Percentiles rank a stretch among this genome's conserved stretches.
These are phyloP conservation scores for Hawksworthiomyces lignivorus DNA, from an alignment of 2,329 filamentous ascomycete species.

Conservation along the genomic window DNA sequence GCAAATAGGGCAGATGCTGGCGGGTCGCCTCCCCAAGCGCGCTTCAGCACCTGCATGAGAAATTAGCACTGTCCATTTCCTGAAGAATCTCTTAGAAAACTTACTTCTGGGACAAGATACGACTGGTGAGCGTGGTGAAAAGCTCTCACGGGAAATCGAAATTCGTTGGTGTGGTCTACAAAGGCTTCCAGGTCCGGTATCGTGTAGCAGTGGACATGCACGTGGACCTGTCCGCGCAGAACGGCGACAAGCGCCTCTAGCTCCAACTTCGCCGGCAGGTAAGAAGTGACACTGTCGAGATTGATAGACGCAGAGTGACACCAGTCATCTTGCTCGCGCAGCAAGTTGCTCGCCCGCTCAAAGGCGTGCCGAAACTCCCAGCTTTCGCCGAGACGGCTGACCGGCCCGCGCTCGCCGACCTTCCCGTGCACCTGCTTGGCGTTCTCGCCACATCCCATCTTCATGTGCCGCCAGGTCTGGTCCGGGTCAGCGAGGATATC, in stretches of 20 bases:
- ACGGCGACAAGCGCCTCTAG: constrained; percentile 58
- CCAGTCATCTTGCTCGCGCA: constrained; percentile 60
- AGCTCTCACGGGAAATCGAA: constrained; percentile 56
- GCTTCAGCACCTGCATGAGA: constrained; percentile 42
- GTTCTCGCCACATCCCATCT: constrained; percentile 70
- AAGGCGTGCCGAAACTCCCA: constrained; percentile 62
- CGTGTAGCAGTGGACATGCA: constrained; percentile 67
- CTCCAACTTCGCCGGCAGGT: constrained; percentile 54
- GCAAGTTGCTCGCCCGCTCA: constrained; percentile 49
- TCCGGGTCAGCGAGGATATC: constrained; percentile 61
- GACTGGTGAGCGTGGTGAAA: constrained; percentile 65
- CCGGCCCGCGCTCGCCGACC: constrained; percentile 43
- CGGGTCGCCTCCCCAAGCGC: constrained; percentile 37
- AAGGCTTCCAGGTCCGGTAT: constrained; percentile 61
- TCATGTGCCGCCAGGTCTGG: constrained; percentile 57
- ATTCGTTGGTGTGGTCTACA: constrained; percentile 63
- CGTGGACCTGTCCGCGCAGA: constrained; percentile 57
- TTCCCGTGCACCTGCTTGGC: constrained; percentile 54
- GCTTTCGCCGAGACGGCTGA: constrained; percentile 58
- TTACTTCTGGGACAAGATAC: constrained; percentile 47
- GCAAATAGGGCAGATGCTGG: constrained; percentile 39
- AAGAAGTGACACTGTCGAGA: constrained; percentile 25
- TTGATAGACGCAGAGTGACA: constrained; percentile 37
- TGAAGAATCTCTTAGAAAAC: too few species aligned
- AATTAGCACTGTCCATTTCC: too few species aligned